Evolutionary conservation across 306 rosid genomes (phyloP).

Genomic region (Prunus mume): DNA sequence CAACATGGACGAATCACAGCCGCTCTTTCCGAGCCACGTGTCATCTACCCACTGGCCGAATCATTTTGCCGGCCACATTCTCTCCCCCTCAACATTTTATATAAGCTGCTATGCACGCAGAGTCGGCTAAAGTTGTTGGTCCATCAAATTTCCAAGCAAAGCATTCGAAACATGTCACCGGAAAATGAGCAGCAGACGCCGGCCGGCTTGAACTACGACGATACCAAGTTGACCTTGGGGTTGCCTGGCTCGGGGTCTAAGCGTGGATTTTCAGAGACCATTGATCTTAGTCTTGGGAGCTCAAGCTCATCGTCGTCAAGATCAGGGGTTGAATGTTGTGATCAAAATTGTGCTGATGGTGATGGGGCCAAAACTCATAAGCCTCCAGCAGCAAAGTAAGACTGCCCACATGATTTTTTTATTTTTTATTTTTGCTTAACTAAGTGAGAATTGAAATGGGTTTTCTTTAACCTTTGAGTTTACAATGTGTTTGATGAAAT

Average conservation of each 20-base stretch:
- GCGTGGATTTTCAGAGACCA: constrained; percentile 46
- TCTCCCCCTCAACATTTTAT: constrained; percentile 2
- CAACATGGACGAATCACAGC: constrained; percentile 34
- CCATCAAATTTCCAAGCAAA: neutral
- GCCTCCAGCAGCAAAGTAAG: constrained; percentile 45
- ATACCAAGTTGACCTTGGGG: constrained; percentile 54
- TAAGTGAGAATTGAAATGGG: neutral
- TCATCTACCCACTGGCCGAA: neutral
- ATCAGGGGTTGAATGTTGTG: neutral
- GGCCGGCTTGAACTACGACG: constrained; percentile 37
- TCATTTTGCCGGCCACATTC: constrained; percentile 19
- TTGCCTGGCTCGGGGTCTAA: constrained; percentile 53
- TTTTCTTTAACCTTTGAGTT: neutral
- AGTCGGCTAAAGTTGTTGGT: neutral
- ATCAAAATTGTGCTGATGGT: neutral
- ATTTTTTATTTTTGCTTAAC: neutral
- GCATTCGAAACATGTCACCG: constrained; percentile 32
- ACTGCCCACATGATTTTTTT: neutral
- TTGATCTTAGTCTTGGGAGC: constrained; percentile 42
- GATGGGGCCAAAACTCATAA: neutral
- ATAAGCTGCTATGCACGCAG: neutral
- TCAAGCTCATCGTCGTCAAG: constrained; percentile 11
- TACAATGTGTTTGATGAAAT: neutral
- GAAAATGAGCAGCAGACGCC: constrained; percentile 21
- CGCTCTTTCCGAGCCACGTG: constrained; percentile 23